Percentiles rank a stretch among this genome's conserved stretches.
These are phyloP conservation scores for Coemansia sp. DNA, from an alignment of 192 early-diverging fungal species.

Conservation along the genomic window DNA sequence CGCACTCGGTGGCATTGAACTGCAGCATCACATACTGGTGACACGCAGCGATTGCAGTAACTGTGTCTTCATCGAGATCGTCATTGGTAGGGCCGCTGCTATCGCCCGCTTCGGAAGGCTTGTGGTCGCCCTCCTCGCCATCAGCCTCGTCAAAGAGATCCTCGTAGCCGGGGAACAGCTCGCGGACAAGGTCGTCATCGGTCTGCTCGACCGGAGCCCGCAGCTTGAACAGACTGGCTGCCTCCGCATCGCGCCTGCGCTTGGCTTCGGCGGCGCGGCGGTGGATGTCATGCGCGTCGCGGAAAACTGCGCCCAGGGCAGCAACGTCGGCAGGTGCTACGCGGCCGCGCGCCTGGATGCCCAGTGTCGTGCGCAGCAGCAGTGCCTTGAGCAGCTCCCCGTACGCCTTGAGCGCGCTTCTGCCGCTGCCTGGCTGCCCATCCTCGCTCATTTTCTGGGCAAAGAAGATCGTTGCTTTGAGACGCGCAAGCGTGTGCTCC, in stretches of 20 bases:
- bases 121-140: conserved; percentile 16
- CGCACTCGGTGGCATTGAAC: conserved; percentile 19
- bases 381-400: conserved; percentile 31
- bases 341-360: conserved; percentile 37
- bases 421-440: not conserved
- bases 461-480: conserved; percentile 39
- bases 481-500: conserved; percentile 15
- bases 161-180: conserved; percentile 84
- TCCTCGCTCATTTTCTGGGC: not conserved
- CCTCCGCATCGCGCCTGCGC: conserved; percentile 33
- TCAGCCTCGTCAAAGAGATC: conserved; percentile 59
- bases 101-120: not conserved
- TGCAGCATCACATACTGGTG: conserved; percentile 59
- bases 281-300: conserved; percentile 44
- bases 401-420: conserved; percentile 22
- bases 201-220: conserved; percentile 55
- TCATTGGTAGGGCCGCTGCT: not conserved
- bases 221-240: conserved; percentile 36
- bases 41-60: conserved; percentile 49
- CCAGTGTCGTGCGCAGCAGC: conserved; percentile 18
- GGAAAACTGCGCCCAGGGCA: conserved; percentile 26
- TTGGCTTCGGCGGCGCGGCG: conserved; percentile 31
- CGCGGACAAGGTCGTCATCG: conserved; percentile 68
- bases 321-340: conserved; percentile 24
- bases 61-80: conserved; percentile 53